Evolutionary conservation across 2,329 filamentous ascomycete genomes (phyloP), one percentile per base, ranked within the genome.

Genomic region (Ceratocystis ficicola): DNA sequence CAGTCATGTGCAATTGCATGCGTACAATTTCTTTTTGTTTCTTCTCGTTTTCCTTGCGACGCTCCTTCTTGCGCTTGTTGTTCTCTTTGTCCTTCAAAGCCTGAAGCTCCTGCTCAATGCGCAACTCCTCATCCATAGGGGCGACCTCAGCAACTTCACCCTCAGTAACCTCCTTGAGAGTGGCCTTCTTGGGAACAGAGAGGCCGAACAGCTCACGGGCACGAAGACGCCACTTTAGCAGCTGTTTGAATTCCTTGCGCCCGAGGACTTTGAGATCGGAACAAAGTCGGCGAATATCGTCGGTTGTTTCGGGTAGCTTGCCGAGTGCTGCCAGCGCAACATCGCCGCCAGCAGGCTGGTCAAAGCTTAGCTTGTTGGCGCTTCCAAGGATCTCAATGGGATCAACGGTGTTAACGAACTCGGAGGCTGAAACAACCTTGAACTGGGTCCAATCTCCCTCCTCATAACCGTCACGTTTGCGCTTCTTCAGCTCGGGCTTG

Each of bases 381-480:
- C 83, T 84, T 63, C 91, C 95, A 0, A 99, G 82, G 71, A 99
- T 91, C 2, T 89, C 88, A 68, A 99, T 96, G 0, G 94, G 94
- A 72, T 99, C 94, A 0, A 83, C 85, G 0, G 91, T 95, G 73
- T 97, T 88, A 69, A 99, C 92, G 73, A 97, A 99, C 65, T 96
- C 90, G 74, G 87, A 94, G 0, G 92, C 93, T 0, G 90, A 79
- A 1, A 89, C 83, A 72, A 96, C 90, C 74, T 96, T 95, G 79
- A 88, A 95, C 71, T 96, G 90, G 3, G 86, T 93, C 75, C 87
- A 96, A 70, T 99, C 91, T 44, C 90, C 93, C 75, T 99, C 94
- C 70, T 97, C 93, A 70, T 99, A 99, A 80, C 94, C 94, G 57
- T 95, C 93, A 79, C 94, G 83, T 83, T 96, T 97, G 67, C 94